phyloP scores from a whole-genome alignment of 371 early-diverging fungal species.

The Paraphysoderma sedebokerense region DNA sequence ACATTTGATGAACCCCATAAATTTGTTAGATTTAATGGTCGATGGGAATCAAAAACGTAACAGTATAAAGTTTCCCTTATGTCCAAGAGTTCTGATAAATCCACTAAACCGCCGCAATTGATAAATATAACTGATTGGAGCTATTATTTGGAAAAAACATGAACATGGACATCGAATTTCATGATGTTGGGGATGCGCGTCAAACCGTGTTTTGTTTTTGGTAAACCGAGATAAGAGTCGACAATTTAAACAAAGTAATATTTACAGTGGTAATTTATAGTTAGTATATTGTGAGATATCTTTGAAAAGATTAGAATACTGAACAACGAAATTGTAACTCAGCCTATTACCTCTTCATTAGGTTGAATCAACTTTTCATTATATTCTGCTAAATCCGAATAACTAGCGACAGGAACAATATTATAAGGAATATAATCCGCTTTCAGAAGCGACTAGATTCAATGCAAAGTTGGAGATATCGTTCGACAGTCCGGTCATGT shows the following conservation, averaged over 20 bases:
- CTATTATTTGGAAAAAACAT: conserved; percentile 10
- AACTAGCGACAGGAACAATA: conserved; percentile 54
- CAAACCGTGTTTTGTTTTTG: background rate
- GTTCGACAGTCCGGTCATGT: background rate
- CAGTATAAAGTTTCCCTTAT: conserved; percentile 29
- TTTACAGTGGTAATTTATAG: conserved; percentile 7
- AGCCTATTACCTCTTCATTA: background rate
- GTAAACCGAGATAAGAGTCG: conserved; percentile 8
- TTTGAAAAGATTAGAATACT: conserved; percentile 10
- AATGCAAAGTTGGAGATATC: background rate
- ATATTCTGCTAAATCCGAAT: conserved; percentile 39
- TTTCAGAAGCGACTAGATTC: conserved; percentile 35
- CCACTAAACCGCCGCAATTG: conserved; percentile 71
- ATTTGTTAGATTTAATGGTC: conserved; percentile 69
- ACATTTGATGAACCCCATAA: conserved; percentile 24
- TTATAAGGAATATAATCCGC: conserved; percentile 56
- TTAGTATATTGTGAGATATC: conserved; percentile 8
- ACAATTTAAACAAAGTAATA: conserved; percentile 6
- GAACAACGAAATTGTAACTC: conserved; percentile 14
- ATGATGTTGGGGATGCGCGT: background rate
- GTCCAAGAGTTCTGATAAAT: conserved; percentile 41
- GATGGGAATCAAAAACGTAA: conserved; percentile 68
- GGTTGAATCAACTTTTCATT: conserved; percentile 27
- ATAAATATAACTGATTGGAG: conserved; percentile 58
- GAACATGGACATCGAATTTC: background rate